These are phyloP conservation scores for Condylostoma magnum DNA, from an alignment of 169 alveolate species.

Conservation along the genomic window DNA sequence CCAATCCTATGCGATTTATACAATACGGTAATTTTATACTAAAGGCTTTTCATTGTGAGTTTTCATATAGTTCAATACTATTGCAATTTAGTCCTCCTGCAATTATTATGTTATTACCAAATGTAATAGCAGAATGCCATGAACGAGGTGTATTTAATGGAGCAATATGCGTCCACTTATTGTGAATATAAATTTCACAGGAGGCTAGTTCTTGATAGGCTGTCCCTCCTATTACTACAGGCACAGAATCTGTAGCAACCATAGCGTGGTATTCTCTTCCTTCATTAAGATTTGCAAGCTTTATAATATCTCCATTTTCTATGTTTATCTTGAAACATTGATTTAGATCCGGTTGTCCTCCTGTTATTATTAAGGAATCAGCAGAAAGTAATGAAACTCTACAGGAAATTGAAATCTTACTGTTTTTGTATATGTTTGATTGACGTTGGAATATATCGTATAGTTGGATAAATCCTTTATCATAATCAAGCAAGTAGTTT, in stretches of 20 bases:
- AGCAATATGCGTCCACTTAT: background rate
- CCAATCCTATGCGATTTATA: background rate
- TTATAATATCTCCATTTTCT: background rate
- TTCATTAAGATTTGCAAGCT: background rate
- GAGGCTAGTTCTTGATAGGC: conserved; percentile 10
- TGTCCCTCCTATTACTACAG: no score
- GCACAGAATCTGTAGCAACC: background rate
- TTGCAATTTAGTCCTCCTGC: conserved; percentile 14
- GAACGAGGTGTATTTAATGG: background rate
- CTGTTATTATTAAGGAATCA: no score
- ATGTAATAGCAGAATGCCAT: background rate
- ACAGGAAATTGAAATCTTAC: no score
- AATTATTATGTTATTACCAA: background rate
- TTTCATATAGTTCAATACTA: conserved; percentile 1
- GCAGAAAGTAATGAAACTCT: no score
- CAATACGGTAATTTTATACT: background rate
- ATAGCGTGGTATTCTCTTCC: conserved; percentile 22
- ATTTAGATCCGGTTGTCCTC: no score
- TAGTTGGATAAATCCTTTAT: no score
- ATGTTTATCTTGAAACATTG: no score
- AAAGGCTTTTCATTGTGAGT: background rate
- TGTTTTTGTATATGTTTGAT: no score
- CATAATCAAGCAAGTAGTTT: no score
- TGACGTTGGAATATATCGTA: no score
- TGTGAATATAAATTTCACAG: conserved; percentile 2